Conservation (phyloP, 2,329 filamentous ascomycete species). For the Cytospora piceae region DNA sequence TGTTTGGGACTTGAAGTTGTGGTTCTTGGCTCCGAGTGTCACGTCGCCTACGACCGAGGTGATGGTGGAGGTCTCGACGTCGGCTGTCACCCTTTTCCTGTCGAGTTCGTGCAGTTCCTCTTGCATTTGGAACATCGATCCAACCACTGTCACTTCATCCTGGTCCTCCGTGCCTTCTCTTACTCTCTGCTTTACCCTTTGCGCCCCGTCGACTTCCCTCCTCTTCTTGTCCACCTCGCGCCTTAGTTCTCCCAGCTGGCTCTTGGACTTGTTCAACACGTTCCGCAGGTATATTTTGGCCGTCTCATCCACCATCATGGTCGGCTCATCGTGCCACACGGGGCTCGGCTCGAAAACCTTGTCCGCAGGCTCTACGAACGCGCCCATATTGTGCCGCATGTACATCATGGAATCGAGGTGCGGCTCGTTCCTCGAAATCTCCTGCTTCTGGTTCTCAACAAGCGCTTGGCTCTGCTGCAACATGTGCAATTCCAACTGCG, state of each 20-base stretch:
- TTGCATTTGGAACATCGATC: conserved; percentile 80
- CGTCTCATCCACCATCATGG: conserved; percentile 82
- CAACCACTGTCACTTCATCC: conserved; percentile 84
- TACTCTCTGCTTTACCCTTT: conserved; percentile 73
- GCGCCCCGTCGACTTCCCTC: conserved; percentile 80
- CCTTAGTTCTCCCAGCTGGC: conserved; percentile 77
- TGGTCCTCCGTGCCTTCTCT: conserved; percentile 84
- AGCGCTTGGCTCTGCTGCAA: conserved; percentile 74
- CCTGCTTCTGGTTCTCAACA: conserved; percentile 72
- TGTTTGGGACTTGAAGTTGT: conserved; percentile 98
- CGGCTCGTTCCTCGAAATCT: conserved; percentile 87
- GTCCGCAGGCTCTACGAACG: conserved; percentile 82
- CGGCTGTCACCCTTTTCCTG: conserved; percentile 80
- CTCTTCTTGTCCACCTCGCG: conserved; percentile 84
- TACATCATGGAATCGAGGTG: conserved; percentile 98
- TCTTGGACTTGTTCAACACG: conserved; percentile 86
- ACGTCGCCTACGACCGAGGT: conserved; percentile 90
- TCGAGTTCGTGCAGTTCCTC: conserved; percentile 86
- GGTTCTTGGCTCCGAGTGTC: conserved; percentile 88
- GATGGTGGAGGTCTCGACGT: conserved; percentile 92
- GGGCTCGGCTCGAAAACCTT: conserved; percentile 92
- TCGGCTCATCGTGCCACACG: conserved; percentile 92
- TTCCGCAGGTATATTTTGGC: conserved; percentile 93
- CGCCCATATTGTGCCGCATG: conserved; percentile 82
- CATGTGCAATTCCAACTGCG: conserved; percentile 78